phyloP scores from a whole-genome alignment of 73 alveolate species.

The Paramecium primaurelia region DNA sequence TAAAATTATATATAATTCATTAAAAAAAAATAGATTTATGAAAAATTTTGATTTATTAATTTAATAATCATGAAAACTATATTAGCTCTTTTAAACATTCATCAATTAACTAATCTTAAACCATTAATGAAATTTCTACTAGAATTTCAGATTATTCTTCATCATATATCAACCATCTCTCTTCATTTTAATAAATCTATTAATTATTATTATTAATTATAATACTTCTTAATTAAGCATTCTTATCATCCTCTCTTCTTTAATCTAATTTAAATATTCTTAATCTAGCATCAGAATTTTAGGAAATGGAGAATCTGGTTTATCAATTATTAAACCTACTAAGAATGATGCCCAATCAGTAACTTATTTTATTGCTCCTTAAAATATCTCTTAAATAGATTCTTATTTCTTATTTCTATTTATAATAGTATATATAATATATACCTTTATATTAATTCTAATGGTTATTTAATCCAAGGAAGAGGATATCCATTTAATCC shows the following conservation, averaged over 20 bases:
- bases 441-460: constrained; percentile 20
- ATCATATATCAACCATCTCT: constrained; percentile 66
- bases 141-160: constrained; percentile 68
- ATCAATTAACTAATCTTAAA: constrained; percentile 58
- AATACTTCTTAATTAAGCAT: constrained; percentile 65
- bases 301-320: constrained; percentile 56
- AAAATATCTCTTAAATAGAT: background rate
- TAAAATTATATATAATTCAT: too few species aligned
- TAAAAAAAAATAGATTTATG: background rate
- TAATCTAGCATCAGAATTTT: constrained; percentile 53
- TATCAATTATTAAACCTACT: constrained; percentile 63
- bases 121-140: constrained; percentile 67
- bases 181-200: constrained; percentile 57
- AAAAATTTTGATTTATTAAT: background rate
- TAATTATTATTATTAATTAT: background rate
- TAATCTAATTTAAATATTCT: constrained; percentile 60
- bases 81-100: constrained; percentile 42
- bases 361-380: constrained; percentile 52
- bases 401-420: background rate
- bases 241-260: constrained; percentile 66
- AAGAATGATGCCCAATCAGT: constrained; percentile 54
- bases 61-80: background rate
- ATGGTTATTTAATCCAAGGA: constrained; percentile 74
- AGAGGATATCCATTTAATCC: constrained; percentile 86
- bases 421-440: background rate